Base-by-base conservation (phyloP, 2,329 filamentous ascomycete genomes). In the Sarocladiaceae sp. region DNA sequence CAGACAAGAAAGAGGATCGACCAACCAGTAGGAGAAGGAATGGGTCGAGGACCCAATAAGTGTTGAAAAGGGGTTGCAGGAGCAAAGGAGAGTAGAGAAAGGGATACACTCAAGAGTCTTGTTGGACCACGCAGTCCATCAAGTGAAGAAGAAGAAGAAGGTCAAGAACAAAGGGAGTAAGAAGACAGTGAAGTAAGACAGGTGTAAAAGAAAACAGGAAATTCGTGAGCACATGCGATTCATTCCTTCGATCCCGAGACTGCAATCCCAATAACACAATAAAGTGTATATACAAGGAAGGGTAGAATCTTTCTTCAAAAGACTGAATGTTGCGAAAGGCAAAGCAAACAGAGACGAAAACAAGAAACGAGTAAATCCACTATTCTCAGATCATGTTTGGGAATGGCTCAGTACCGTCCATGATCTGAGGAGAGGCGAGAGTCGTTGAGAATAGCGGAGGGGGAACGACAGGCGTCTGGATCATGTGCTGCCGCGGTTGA, bases 341-440 rank as follows among this genome's bases (percentile, higher is more conserved):
- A 40, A 33, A n/a, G n/a, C n/a, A n/a, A n/a, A n/a, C n/a, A n/a
- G n/a, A n/a, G n/a, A 44, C 40, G 21, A 33, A 9, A n/a, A 37
- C 13, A 42, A 16, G 15, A 11, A 13, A 34, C 23, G 20, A 43
- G 33, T 40, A 45, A 41, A 29, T 42, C 39, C 20, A 13, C 9
- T 24, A n/a, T 13, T 19, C 34, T 47, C 31, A 48, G 9, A 46
- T 46, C 43, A 46, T 48, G 26, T 44, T 45, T 13, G 39, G 35
- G 26, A 32, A 45, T n/a, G 37, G 23, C 12, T 44, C 47, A 24
- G 39, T 32, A 6, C 40, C 40, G 3, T 29, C 26, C 18, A 43
- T 20, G 40, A 33, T 32, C 26, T 32, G 40, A 43, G 40, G 40
- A 5, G 40, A 43, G n/a, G 40, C 40, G 21, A 43, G 23, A 7